phyloP scores from a whole-genome alignment of 305 asterid genomes.

The Rubia occidens region DNA sequence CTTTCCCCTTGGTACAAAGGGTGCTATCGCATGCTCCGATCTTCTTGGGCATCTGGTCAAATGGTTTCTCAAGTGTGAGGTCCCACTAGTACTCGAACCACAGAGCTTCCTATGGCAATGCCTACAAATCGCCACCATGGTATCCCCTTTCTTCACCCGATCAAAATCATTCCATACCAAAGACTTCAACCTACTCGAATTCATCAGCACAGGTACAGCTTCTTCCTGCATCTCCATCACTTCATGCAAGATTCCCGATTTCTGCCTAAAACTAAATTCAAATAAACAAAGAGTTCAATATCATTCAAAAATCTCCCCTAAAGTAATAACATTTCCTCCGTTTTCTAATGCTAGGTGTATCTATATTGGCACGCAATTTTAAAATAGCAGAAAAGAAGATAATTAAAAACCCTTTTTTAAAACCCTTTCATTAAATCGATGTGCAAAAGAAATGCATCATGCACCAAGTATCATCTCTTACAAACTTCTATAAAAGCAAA shows the following conservation, averaged over 20 bases:
- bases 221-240: conserved; percentile 61
- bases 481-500: not conserved
- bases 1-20: conserved; percentile 55
- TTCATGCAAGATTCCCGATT: conserved; percentile 3
- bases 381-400: not conserved
- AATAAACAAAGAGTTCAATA: not conserved
- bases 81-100: conserved; percentile 92
- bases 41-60: conserved; percentile 72
- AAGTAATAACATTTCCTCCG: not conserved
- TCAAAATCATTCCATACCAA: conserved; percentile 93
- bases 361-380: not conserved
- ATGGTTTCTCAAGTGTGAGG: conserved; percentile 87
- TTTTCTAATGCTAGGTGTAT: not conserved
- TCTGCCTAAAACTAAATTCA: not conserved
- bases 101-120: conserved; percentile 86
- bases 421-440: not conserved
- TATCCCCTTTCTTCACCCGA: conserved; percentile 74
- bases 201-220: conserved; percentile 52
- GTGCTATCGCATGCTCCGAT: conserved; percentile 55
- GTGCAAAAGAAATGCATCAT: not conserved
- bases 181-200: conserved; percentile 78
- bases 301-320: not conserved
- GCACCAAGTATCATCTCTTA: not conserved
- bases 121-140: conserved; percentile 64
- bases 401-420: not conserved